Base-by-base conservation (phyloP, 805 yeast genomes). In the Cyberlindnera subsufficiens region DNA sequence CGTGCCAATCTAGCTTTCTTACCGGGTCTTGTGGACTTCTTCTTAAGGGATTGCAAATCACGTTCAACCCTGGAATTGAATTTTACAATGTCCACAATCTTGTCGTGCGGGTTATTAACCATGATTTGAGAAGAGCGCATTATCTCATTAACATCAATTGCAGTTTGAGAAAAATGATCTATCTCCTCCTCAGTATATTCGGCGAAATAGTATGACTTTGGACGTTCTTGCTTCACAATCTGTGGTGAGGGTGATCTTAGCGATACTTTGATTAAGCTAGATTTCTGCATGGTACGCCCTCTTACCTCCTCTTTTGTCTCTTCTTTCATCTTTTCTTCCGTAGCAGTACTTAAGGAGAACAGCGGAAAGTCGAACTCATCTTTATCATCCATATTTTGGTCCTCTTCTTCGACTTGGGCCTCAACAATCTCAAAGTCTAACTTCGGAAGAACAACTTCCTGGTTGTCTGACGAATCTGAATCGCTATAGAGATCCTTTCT, bases 371-470 rank as follows among this genome's bases (percentile, higher is more conserved):
- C 62, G 42, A 54, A 58, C 42, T 52, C 42, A 2, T 32, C 42
- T 15, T 44, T 49, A 10, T 41, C 42, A 7, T 29, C 11, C 6
- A n/a, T 10, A 13, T 25, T 42, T 6, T 36, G 40, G 2, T 20
- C 32, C 16, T 39, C 40, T 1, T 42, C 39, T 4, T 42, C 40
- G 17, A 20, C n/a, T 3, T 39, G 16, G 4, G 33, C 33, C 30
- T 54, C 56, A 5, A 58, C 49, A 31, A 58, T 50, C 14, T 58
- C 61, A 41, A 58, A 58, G 27, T 58, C 60, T 1, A 58, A 16
- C 4, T 53, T 37, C 11, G 61, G 61, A 3, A 58, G 50, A 6
- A 52, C 38, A 10, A 49, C 40, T 15, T 40, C 48, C 11, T 49
- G 52, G n/a, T 41, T 22, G 8, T 46, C 53, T 15, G 43, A 32